Conservation (phyloP, 2,329 filamentous ascomycete species). For the Diaporthe aspalathi region DNA sequence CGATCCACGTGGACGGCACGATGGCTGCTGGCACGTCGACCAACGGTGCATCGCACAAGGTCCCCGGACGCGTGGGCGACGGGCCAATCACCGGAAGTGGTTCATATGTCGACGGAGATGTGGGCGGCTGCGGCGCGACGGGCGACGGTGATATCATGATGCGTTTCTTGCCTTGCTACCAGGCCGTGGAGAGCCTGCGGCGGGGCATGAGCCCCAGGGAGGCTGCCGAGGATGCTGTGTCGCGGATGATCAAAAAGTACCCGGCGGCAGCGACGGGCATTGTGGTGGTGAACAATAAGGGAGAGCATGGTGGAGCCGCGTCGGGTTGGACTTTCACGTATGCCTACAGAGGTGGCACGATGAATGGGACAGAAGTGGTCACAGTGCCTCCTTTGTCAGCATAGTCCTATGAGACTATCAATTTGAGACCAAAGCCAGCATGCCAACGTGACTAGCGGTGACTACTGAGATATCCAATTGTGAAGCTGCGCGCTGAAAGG, state of each 20-base stretch:
- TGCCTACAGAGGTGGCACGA: constrained; percentile 59
- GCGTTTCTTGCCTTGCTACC: constrained; percentile 68
- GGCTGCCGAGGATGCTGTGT: constrained; percentile 63
- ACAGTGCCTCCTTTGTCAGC: constrained; percentile 50
- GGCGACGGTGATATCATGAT: constrained; percentile 70
- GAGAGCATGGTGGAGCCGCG: constrained; percentile 62
- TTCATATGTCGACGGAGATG: constrained; percentile 65
- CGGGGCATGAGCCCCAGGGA: constrained; percentile 58
- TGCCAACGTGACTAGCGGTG: too few species aligned
- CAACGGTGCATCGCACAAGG: constrained; percentile 65
- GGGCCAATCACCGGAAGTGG: constrained; percentile 66
- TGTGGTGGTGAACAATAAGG: constrained; percentile 61
- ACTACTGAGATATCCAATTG: too few species aligned
- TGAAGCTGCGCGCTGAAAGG: too few species aligned
- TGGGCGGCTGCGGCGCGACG: constrained; percentile 66
- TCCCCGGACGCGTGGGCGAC: constrained; percentile 67
- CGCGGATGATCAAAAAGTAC: constrained; percentile 60
- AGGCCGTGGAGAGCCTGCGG: constrained; percentile 65
- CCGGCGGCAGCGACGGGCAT: constrained; percentile 60
- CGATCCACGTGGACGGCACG: constrained; percentile 54
- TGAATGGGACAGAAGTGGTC: constrained; percentile 59
- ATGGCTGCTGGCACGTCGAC: constrained; percentile 68
- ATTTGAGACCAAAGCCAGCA: background rate
- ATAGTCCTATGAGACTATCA: background rate
- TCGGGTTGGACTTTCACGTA: constrained; percentile 68